phyloP scores from a whole-genome alignment of 2,329 filamentous ascomycete genomes.

The Leptodontidium sp. region DNA sequence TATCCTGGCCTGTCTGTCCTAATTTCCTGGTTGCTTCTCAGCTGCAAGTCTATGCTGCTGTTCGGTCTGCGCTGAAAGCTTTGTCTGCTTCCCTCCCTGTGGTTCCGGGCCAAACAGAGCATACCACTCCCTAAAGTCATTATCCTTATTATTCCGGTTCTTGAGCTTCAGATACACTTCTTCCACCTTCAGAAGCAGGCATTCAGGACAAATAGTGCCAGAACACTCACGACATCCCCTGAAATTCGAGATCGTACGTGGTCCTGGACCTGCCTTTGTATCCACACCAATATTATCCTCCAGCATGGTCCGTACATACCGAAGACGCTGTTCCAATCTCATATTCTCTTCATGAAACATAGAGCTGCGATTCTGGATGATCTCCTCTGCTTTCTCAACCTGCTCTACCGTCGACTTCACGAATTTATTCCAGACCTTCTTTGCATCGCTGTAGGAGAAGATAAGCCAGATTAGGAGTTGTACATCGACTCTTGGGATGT shows the following conservation, averaged over 20 bases:
- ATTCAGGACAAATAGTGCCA: neutral
- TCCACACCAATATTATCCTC: slow-evolving; percentile 2
- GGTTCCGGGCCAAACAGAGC: neutral
- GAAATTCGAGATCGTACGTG: neutral
- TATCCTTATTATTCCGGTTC: slow-evolving; percentile 2
- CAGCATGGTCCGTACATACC: neutral
- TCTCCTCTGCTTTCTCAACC: neutral
- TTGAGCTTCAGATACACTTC: neutral
- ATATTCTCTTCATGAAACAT: neutral
- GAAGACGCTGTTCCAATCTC: neutral
- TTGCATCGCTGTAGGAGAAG: slow-evolving; percentile 2
- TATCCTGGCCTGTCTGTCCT: no score
- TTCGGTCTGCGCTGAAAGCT: neutral
- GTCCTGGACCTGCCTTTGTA: neutral
- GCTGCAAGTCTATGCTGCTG: neutral
- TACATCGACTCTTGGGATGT: neutral
- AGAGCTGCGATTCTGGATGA: neutral
- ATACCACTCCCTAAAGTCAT: neutral
- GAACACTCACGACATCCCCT: neutral
- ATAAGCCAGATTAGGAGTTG: slow-evolving; percentile 2
- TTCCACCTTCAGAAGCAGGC: neutral
- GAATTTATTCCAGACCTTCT: slow-evolving; percentile 3
- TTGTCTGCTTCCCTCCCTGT: neutral
- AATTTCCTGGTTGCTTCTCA: neutral
- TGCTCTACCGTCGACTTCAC: neutral